Percentiles rank a stretch among this genome's conserved stretches.
phyloP scores from a whole-genome alignment of 768 basidiomycete species.

The Sarcomyxa edulis region DNA sequence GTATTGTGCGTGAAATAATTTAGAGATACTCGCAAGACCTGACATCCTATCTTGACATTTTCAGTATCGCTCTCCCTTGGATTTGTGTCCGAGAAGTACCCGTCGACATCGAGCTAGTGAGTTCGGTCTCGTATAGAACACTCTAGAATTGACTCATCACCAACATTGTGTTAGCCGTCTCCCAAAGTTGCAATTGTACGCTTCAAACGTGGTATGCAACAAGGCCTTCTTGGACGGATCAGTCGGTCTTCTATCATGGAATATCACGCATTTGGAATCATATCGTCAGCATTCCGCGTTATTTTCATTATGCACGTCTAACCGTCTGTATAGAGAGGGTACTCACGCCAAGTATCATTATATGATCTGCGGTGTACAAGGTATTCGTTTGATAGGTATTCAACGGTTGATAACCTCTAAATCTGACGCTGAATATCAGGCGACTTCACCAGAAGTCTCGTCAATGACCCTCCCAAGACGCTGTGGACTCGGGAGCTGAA shows the following conservation, averaged over 20 bases:
- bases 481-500: slow-evolving; percentile 81
- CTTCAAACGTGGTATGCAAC: slow-evolving; percentile 81
- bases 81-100: slow-evolving; percentile 66
- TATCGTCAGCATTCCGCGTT: slow-evolving; percentile 49
- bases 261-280: slow-evolving; percentile 78
- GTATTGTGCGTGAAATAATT: slow-evolving; percentile 49
- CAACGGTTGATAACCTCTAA: no score
- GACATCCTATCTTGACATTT: slow-evolving; percentile 1
- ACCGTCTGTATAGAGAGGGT: slow-evolving; percentile 42
- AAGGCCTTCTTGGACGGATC: slow-evolving; percentile 70
- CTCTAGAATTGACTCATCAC: slow-evolving; percentile 9
- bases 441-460: slow-evolving; percentile 72
- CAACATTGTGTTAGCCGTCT: slow-evolving; percentile 48
- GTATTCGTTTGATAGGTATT: slow-evolving; percentile 22
- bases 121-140: slow-evolving; percentile 18
- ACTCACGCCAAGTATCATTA: slow-evolving; percentile 72
- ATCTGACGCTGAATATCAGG: slow-evolving; percentile 38
- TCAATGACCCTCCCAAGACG: slow-evolving; percentile 60
- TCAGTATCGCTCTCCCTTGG: slow-evolving; percentile 70
- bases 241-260: slow-evolving; percentile 72
- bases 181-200: slow-evolving; percentile 75
- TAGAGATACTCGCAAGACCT: no score
- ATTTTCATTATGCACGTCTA: slow-evolving; percentile 1
- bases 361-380: slow-evolving; percentile 77
- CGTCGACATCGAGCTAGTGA: slow-evolving; percentile 71